Evolutionary conservation across 1,139 yeast species (phyloP).

Genomic region (Hemisphaericaspora lyxosophila): DNA sequence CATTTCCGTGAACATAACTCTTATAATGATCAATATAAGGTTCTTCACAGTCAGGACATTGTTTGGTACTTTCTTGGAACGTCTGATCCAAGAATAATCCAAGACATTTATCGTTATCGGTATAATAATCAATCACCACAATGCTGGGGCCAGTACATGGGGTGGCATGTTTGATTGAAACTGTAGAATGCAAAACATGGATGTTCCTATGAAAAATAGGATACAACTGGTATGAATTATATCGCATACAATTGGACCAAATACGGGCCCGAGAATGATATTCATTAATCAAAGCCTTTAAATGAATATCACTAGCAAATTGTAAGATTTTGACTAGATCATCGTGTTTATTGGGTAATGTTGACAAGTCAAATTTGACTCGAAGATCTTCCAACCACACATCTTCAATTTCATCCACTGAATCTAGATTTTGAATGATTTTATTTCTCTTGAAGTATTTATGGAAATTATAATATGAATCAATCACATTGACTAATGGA

Average conservation of each 20-base stretch:
- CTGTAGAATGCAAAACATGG: conserved; percentile 75
- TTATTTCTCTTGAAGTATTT: conserved; percentile 28
- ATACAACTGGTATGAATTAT: conserved; percentile 43
- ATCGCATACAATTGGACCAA: conserved; percentile 43
- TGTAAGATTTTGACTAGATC: conserved; percentile 42
- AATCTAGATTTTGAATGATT: conserved; percentile 22
- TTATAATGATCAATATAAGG: conserved; percentile 72
- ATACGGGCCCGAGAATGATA: conserved; percentile 35
- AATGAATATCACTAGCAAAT: conserved; percentile 31
- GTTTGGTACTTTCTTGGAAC: conserved; percentile 62
- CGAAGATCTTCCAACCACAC: conserved; percentile 28
- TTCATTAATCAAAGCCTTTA: conserved; percentile 27
- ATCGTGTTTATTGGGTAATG: conserved; percentile 35
- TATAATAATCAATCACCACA: conserved; percentile 79
- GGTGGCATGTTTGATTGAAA: conserved; percentile 79
- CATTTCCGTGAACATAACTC: conserved; percentile 86
- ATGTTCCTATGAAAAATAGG: conserved; percentile 70
- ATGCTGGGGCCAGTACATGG: conserved; percentile 92
- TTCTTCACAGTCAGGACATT: conserved; percentile 83
- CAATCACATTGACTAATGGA: conserved; percentile 54
- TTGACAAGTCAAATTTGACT: conserved; percentile 25
- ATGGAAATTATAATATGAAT: conserved; percentile 48
- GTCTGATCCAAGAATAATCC: conserved; percentile 87
- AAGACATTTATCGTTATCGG: conserved; percentile 86
- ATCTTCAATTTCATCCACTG: conserved; percentile 22